These are phyloP conservation scores for Penicillium subrubescens DNA, from an alignment of 495 filamentous ascomycete species.

Conservation along the genomic window DNA sequence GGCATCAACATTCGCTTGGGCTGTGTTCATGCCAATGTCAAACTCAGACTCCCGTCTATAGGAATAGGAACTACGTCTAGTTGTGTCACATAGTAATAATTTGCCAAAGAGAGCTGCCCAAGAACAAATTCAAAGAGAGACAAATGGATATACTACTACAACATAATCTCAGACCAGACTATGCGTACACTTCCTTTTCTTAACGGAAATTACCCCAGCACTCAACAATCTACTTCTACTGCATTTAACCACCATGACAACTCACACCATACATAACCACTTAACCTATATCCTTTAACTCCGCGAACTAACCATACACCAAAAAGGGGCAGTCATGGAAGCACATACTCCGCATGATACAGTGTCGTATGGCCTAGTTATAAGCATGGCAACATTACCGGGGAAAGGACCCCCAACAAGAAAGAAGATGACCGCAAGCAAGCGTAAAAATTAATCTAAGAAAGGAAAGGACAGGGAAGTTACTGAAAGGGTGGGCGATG, in stretches of 20 bases:
- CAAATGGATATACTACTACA: background rate
- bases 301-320: background rate
- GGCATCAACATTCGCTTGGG: background rate
- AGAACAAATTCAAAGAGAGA: background rate
- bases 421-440: background rate
- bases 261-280: background rate
- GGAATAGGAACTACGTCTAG: background rate
- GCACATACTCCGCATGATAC: background rate
- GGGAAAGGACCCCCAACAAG: background rate
- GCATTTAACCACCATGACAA: background rate
- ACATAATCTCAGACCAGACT: background rate
- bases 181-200: background rate
- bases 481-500: background rate
- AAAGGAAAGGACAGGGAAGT: background rate
- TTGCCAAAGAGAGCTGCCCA: background rate
- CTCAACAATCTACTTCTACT: background rate
- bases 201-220: background rate
- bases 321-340: background rate
- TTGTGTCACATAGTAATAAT: background rate
- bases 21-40: background rate
- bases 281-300: background rate
- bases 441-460: slow-evolving; percentile 2
- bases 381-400: background rate
- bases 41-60: background rate
- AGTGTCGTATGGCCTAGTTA: no score